phyloP scores from a whole-genome alignment of 345 rosid species.

The Acer campestre region DNA sequence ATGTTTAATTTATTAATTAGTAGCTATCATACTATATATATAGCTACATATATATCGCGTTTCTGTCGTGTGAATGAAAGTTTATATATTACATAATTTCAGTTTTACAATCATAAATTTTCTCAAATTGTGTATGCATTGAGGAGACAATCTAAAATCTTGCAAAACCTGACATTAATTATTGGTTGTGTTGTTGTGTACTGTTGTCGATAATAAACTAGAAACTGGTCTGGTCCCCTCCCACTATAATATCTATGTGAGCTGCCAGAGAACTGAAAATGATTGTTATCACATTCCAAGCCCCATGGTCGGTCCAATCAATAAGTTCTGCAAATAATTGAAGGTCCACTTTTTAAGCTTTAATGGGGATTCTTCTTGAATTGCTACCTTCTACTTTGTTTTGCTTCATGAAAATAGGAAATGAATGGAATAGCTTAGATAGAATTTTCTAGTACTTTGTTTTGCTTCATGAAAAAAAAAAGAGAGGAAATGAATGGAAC shows the following conservation, averaged over 20 bases:
- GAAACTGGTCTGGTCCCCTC: slow-evolving; percentile 15
- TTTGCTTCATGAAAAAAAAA: background rate
- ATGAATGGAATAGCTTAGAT: background rate
- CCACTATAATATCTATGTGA: background rate
- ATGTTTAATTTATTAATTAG: background rate
- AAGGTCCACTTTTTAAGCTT: slow-evolving; percentile 8
- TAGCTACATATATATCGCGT: background rate
- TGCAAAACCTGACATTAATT: background rate
- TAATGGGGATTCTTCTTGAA: background rate
- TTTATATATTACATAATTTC: background rate
- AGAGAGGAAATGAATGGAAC: background rate
- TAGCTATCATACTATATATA: too few species aligned
- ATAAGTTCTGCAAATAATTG: background rate
- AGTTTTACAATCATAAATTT: background rate
- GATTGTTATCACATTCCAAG: slow-evolving; percentile 1
- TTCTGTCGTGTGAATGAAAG: background rate
- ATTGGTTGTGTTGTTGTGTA: too few species aligned
- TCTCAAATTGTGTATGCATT: background rate
- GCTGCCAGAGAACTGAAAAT: background rate
- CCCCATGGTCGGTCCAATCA: background rate
- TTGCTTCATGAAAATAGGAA: background rate
- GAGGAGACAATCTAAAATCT: background rate
- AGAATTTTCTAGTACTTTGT: background rate
- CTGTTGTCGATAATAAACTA: background rate
- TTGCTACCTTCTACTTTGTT: background rate